Evolutionary conservation across 495 filamentous ascomycete genomes (phyloP), one percentile per base, ranked within the genome.

Genomic region (Durotheca rogersii): DNA sequence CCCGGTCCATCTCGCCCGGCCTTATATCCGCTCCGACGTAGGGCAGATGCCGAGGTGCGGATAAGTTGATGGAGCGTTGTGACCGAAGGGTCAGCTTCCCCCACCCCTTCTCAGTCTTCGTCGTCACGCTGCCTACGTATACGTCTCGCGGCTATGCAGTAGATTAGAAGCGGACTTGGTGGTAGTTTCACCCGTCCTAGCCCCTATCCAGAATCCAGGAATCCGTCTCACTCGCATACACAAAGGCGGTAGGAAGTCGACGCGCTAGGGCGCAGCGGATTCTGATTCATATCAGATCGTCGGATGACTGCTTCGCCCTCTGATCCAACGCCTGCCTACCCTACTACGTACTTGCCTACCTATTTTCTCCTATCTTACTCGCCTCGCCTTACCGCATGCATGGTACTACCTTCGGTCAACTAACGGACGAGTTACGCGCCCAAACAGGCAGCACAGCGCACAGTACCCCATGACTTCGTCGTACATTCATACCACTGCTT

Each of bases 401-500:
- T n/a, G n/a, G n/a, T n/a, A n/a, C n/a, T n/a, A n/a, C n/a, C n/a
- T n/a, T n/a, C n/a, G n/a, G n/a, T n/a, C n/a, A n/a, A n/a, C 23
- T 27, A 9, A 27, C 23, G 23, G 23, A 21, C 38, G 18, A n/a
- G 33, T 16, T 40, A 17, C 12, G 16, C 19, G 6, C 6, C 30
- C 14, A 14, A 12, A 17, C 38, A 65, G 38, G 91, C 94, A 11
- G 93, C 90, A 7, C 90, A 94, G 71, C 77, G 79, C 42, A 98
- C 93, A 39, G 85, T 98, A 12, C 84, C 86, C 1, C 60, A 72
- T 16, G 75, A 88, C 66, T 96, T 95, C 72, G 76, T 83, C 52
- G 79, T 90, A 35, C 92, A 98, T 73, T 88, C 83, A 69, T 95
- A 95, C 89, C 93, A 98, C 77, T 96, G 92, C 79, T 98, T 96